Base-by-base conservation (phyloP, 2,329 filamentous ascomycete genomes). In the Arthrocladium fulminans region DNA sequence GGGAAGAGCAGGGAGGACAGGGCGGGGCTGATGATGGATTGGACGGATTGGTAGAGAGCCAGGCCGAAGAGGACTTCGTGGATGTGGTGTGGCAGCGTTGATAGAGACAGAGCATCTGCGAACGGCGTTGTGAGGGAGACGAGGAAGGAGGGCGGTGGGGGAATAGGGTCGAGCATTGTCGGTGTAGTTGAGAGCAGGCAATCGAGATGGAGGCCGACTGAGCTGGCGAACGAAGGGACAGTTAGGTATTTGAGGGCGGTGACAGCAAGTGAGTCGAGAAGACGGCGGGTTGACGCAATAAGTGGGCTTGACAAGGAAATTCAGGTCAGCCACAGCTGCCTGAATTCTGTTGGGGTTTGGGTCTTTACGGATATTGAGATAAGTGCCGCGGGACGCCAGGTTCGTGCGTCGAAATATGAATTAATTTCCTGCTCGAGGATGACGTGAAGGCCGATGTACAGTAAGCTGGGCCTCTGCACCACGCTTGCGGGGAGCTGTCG, bases 41-140 rank as follows among this genome's bases (percentile, higher is more conserved):
- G 69, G 59, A 77, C 74, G 53, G 72, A 58, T 55, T 75, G 72
- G 70, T 83, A 83, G 57, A 79, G 65, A 43, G 64, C 50, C 54
- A 76, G 74, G 47, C 76, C 73, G 57, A 76, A 63, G 51, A 78
- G 56, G 59, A 82, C 68, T 61, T 83, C 79, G 66, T 83, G 80
- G 60, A 75, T 68, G 63, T 83, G 80, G 49, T 77, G 67, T 2
- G 76, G 68, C 13, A 83, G 72, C 9, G 76, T 75, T 15, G 73
- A 68, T 32, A 82, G 69, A 41, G 65, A 66, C 49, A 80, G 61
- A n/a, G 61, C 63, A 50, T 73, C 65, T 51, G 76, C 72, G 56
- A 76, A 64, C 6, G 76, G 77, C 52, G 71, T 65, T 47, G 71
- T 59, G 50, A 69, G 62, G 37, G 65, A 61, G 55, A 71, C 64